These are phyloP conservation scores for Waltiozyma sp. DNA, from an alignment of 1,139 yeast species.

Conservation along the genomic window DNA sequence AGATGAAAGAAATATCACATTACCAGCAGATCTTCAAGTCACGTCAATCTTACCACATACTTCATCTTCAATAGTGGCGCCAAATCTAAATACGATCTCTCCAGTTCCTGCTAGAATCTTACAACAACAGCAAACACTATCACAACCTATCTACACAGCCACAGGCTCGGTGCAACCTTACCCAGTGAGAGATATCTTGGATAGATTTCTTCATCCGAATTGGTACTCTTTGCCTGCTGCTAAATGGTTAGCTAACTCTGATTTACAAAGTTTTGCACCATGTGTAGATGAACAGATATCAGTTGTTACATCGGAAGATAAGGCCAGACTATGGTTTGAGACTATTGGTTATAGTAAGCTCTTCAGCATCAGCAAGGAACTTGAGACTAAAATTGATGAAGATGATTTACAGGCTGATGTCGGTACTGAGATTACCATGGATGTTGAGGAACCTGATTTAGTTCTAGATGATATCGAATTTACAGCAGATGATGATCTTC, in stretches of 20 bases:
- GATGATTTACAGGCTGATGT: constrained; percentile 1
- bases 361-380: constrained; percentile 18
- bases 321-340: constrained; percentile 69
- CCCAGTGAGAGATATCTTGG: constrained; percentile 58
- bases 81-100: constrained; percentile 14
- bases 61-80: constrained; percentile 1
- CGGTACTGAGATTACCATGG: not conserved
- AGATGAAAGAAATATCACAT: constrained; percentile 52
- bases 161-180: constrained; percentile 23
- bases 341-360: constrained; percentile 52
- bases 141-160: constrained; percentile 30
- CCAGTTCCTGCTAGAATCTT: constrained; percentile 16
- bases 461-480: not conserved
- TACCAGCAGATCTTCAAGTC: constrained; percentile 47
- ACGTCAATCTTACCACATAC: constrained; percentile 47
- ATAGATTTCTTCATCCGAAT: constrained; percentile 72
- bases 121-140: constrained; percentile 12
- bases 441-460: not conserved
- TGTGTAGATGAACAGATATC: constrained; percentile 57
- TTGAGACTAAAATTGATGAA: constrained; percentile 5
- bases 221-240: constrained; percentile 78
- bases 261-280: constrained; percentile 71
- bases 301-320: constrained; percentile 51
- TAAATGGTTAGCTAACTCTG: constrained; percentile 66
- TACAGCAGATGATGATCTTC: not conserved